Base-by-base conservation (phyloP, 257 asterid species). In the Cinchona pubescens region DNA sequence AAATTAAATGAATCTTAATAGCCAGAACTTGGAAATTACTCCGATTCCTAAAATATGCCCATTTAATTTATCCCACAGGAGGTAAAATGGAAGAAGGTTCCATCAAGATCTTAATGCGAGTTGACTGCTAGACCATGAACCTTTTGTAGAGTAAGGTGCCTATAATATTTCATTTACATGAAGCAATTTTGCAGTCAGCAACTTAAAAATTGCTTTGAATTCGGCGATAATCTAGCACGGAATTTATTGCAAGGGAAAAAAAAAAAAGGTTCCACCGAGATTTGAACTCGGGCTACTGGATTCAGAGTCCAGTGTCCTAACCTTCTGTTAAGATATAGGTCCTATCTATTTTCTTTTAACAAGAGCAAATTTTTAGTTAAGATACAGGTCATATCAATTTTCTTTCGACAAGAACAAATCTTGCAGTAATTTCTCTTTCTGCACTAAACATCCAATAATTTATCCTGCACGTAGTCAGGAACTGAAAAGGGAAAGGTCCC, bases 221-320 rank as follows among this genome's bases (percentile, higher is more conserved):
- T 9, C 11, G 8, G 29, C 8, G 14, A 30, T 58, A 58, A 58
- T 3, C 59, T 53, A 58, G 12, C 25, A 58, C 3, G 12, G 2
- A 2, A 2, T 14, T 58, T n/a, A n/a, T 58, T 25, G 23, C 15
- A 21, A 56, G 30, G 32, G 45, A 10, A 40, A 40, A 5, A 40
- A 58, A 58, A n/a, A 25, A 60, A 23, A 72, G 74, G 74, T 69
- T 65, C 83, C 76, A 75, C 83, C 74, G 80, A 79, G 83, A 79
- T 30, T 79, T 84, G 85, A 81, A 81, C 85, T 84, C 87, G 79
- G 83, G 87, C 43, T 80, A 83, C 75, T 83, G 86, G 86, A 83
- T 83, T 80, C 86, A 80, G 86, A 83, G 84, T 83, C 86, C 86
- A 83, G 67, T 83, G 86, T 83, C 81, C n/a, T n/a, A n/a, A n/a